These are phyloP conservation scores for Achaetomium macrosporum DNA, from an alignment of 2,329 filamentous ascomycete genomes.

Conservation along the genomic window DNA sequence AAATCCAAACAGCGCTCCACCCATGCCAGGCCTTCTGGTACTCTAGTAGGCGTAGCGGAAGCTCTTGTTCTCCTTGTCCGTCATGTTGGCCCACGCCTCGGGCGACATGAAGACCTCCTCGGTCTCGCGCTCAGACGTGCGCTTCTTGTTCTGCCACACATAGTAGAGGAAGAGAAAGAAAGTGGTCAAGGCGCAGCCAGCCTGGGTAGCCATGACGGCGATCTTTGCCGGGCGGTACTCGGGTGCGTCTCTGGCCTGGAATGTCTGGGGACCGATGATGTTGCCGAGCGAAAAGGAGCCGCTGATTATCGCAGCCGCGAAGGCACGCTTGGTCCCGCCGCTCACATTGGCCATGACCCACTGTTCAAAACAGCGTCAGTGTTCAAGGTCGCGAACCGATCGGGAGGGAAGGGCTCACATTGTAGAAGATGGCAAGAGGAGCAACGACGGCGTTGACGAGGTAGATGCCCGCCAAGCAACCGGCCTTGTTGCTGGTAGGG, in stretches of 20 bases:
- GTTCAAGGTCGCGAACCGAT: neutral
- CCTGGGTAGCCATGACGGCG: constrained; percentile 47
- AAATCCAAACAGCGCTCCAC: neutral
- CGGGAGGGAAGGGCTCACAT: constrained; percentile 27
- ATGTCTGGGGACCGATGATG: constrained; percentile 53
- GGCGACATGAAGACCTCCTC: constrained; percentile 38
- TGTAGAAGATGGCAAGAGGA: constrained; percentile 41
- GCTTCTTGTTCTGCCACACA: constrained; percentile 41
- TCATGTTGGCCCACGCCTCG: constrained; percentile 44
- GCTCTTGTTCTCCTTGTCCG: constrained; percentile 51
- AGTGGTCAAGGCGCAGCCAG: constrained; percentile 37
- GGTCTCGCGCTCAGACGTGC: constrained; percentile 27
- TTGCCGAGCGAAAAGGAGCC: constrained; percentile 49
- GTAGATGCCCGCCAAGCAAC: constrained; percentile 45
- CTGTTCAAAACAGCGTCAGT: constrained; percentile 20
- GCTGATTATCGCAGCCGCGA: constrained; percentile 43
- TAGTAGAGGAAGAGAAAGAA: constrained; percentile 46
- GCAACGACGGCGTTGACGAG: constrained; percentile 46
- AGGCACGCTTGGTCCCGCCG: constrained; percentile 47
- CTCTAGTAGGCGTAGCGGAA: constrained; percentile 43
- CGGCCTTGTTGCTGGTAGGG: constrained; percentile 39
- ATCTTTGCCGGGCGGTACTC: constrained; percentile 49
- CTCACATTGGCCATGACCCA: constrained; percentile 47
- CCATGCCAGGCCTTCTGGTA: too few relatives aligned
- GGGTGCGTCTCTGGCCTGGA: constrained; percentile 46